Evolutionary conservation across 1,139 yeast genomes (phyloP), one percentile per base, ranked within the genome.

Genomic region (Nakaseomyces bracarensis): DNA sequence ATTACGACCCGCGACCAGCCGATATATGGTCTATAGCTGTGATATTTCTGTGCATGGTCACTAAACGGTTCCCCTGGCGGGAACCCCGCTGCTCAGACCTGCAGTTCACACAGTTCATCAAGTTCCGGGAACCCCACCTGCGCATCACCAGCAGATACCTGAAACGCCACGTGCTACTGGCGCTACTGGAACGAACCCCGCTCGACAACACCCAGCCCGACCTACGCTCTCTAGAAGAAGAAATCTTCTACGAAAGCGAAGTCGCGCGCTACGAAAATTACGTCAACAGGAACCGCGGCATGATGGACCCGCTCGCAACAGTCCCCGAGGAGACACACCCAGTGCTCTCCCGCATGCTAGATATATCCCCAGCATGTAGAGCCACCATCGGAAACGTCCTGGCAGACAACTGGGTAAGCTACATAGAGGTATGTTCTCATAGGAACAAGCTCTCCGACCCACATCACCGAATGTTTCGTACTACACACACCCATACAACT

Each of bases 1-100:
- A 79, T 21, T 89, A 87, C 59, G 93, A 87, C 59, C 96, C 97
- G 2, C 83, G 83, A 54, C 84, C 89, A 1, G 93, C 86, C 9
- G 97, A 89, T 64, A 70, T 89, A 42, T 89, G 97, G 97, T 85
- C 96, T 1, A 70, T 82, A 45, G 96, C 95, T 1, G 86, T 89
- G 38, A 86, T 89, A 29, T 89, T 82, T 60, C 84, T 96, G 63
- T 89, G 96, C 63, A 86, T 87, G 95, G 76, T 89, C 21, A 67
- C 89, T 51, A 81, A 87, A 53, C 71, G 95, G 54, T 89, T 89
- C 66, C 97, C 97, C 1, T 89, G 97, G 97, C 85, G 85, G 58
- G 82, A 82, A 5, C 96, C 97, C 3, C 77, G 77, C 53, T 69
- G 76, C 21, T 74, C 79, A n/a, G 97, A 89, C 63, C 77, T 79